Evolutionary conservation across 23 red algal genomes (phyloP).

Genomic region (Gracilaria caudata): DNA sequence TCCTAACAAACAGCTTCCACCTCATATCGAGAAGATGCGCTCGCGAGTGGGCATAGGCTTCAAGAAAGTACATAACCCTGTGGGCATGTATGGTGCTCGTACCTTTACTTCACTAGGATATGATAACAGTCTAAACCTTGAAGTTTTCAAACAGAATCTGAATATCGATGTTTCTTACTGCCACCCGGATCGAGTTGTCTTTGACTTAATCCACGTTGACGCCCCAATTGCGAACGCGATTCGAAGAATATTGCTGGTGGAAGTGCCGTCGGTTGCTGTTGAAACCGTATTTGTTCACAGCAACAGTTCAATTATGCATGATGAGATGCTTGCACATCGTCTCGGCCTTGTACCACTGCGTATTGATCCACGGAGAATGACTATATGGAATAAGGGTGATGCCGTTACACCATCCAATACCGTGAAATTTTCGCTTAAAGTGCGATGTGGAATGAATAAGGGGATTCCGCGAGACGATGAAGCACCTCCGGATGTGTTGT

Average conservation of each 20-base stretch:
- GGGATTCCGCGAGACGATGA: conserved; percentile 60
- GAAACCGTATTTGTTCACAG: conserved; percentile 85
- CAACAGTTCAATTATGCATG: conserved; percentile 92
- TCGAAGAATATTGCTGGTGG: conserved; percentile 89
- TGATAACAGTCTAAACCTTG: conserved; percentile 68
- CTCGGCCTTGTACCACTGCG: conserved; percentile 90
- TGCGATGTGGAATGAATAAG: conserved; percentile 62
- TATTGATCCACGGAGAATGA: conserved; percentile 72
- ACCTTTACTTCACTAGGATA: conserved; percentile 43
- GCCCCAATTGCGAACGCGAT: conserved; percentile 93
- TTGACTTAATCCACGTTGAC: conserved; percentile 81
- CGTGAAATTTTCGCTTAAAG: conserved; percentile 70
- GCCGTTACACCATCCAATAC: conserved; percentile 54
- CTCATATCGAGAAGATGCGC: conserved; percentile 58
- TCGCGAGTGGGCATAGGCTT: conserved; percentile 61
- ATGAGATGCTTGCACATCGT: conserved; percentile 98
- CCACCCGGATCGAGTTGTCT: conserved; percentile 61
- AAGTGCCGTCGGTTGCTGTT: conserved; percentile 92
- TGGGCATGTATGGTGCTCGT: conserved; percentile 68
- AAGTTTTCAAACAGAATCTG: conserved; percentile 48
- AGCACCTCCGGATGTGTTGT: conserved; percentile 75
- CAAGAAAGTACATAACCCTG: conserved; percentile 57
- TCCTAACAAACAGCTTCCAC: conserved; percentile 18
- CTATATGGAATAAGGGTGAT: conserved; percentile 57
- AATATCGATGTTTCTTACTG: conserved; percentile 43